Percentiles rank a stretch among this genome's conserved stretches.
phyloP scores from a whole-genome alignment of 148 eudicot genomes.

The Fagopyrum homotropicum region DNA sequence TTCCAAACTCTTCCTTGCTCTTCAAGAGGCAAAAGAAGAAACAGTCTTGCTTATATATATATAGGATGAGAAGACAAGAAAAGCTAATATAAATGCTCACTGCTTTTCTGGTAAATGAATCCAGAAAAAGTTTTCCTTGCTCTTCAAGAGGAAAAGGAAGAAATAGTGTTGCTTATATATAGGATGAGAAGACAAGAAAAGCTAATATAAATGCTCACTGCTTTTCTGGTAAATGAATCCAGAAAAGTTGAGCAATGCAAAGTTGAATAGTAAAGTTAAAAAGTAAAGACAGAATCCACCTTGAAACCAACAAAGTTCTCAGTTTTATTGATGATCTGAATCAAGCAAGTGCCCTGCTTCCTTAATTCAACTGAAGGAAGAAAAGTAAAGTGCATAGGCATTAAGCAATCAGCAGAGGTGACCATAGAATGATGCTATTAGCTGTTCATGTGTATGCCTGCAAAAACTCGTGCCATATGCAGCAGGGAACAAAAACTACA shows the following conservation, averaged over 20 bases:
- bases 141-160: neutral
- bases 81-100: neutral
- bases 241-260: neutral
- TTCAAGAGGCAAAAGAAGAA: neutral
- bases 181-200: neutral
- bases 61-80: neutral
- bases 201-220: neutral
- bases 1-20: neutral
- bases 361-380: slow-evolving; percentile 52
- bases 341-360: slow-evolving; percentile 59
- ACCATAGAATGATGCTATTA: neutral
- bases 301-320: slow-evolving; percentile 59
- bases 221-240: neutral
- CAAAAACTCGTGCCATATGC: neutral
- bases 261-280: neutral
- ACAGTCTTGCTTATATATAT: neutral
- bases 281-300: slow-evolving; percentile 26
- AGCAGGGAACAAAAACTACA: neutral
- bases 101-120: slow-evolving; percentile 1
- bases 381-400: slow-evolving; percentile 11
- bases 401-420: slow-evolving; percentile 2
- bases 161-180: neutral
- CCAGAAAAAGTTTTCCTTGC: neutral
- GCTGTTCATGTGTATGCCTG: neutral
- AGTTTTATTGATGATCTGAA: slow-evolving; percentile 51